Evolutionary conservation across 2,329 filamentous ascomycete genomes (phyloP), one percentile per base, ranked within the genome.

Genomic region (Verticillium tricorpus): DNA sequence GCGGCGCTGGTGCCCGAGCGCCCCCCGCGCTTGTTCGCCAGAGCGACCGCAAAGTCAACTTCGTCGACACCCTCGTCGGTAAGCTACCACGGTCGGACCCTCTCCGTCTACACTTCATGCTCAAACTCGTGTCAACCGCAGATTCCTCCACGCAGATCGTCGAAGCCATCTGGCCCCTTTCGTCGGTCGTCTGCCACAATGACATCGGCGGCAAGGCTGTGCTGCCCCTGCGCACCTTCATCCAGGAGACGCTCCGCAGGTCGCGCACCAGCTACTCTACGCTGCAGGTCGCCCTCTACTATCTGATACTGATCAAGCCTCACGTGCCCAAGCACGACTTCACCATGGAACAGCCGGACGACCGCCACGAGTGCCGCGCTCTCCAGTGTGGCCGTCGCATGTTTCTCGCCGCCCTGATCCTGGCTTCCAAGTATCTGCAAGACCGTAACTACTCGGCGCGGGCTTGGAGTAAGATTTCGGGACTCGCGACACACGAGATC

Each of bases 381-480:
- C 85, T 99, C 71, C 93, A 97, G 77, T 98, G 95, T 76, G 95
- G 95, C 61, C 90, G 95, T 65, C 92, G 95, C 71, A 98, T 98
- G 94, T 98, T 99, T 74, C 84, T 99, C 60, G 89, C 95, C 12
- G 93, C 94, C 57, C 83, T 99, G 64, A 98, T 99, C 67, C 83
- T 99, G 61, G 95, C 95, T 2, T 98, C 95, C 39, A 99, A 99
- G 80, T 99, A 98, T 74, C 82, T 99, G 56, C 95, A 99, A 77
- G 95, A 99, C 74, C 89, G 94, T 68, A 99, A 98, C 78, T 99
- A 96, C 77, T 98, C 95, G 15, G 93, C 95, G 57, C 89, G 94
- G 61, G 95, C 95, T 52, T 99, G 95, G 95, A 98, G 94, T 76
- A 98, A 97, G 82, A 99, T 99, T 69, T 98, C 95, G 19, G 95